These are phyloP conservation scores for Sclerotinia borealis DNA, from an alignment of 2,329 filamentous ascomycete genomes.

Conservation along the genomic window DNA sequence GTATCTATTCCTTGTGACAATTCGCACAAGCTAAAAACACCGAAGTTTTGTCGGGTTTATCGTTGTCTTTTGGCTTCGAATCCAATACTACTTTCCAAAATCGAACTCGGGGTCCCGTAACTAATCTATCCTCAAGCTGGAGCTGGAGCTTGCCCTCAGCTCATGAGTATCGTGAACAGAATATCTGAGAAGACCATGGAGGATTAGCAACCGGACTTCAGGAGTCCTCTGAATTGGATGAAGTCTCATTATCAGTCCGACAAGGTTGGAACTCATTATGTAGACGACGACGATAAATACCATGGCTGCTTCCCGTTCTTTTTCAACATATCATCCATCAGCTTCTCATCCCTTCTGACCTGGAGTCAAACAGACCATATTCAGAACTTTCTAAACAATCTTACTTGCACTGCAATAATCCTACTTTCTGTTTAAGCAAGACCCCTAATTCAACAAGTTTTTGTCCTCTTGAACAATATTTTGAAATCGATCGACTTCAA, in stretches of 20 bases:
- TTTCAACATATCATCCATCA: neutral
- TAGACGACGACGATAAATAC: neutral
- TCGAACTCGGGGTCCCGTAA: constrained; percentile 3
- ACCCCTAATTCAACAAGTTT: neutral
- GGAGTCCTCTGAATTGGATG: neutral
- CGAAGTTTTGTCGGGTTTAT: neutral
- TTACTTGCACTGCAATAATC: neutral
- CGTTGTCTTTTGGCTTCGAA: neutral
- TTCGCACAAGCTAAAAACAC: neutral
- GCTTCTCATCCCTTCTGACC: neutral
- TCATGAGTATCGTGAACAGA: neutral
- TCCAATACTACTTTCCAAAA: neutral
- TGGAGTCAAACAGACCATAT: neutral
- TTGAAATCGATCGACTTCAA: neutral
- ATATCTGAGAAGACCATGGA: neutral
- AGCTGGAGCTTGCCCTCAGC: neutral
- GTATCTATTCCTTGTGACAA: neutral
- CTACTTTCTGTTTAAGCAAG: neutral
- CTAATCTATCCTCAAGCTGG: neutral
- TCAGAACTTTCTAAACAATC: neutral
- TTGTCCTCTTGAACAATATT: neutral
- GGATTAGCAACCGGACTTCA: constrained; percentile 2
- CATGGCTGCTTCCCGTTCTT: neutral
- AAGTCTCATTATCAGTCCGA: neutral
- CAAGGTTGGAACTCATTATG: neutral